A percentile compares a stretch with the other conserved stretches of the same genome.
These are phyloP conservation scores for Boletus fagicola DNA, from an alignment of 768 basidiomycete species.

Conservation along the genomic window DNA sequence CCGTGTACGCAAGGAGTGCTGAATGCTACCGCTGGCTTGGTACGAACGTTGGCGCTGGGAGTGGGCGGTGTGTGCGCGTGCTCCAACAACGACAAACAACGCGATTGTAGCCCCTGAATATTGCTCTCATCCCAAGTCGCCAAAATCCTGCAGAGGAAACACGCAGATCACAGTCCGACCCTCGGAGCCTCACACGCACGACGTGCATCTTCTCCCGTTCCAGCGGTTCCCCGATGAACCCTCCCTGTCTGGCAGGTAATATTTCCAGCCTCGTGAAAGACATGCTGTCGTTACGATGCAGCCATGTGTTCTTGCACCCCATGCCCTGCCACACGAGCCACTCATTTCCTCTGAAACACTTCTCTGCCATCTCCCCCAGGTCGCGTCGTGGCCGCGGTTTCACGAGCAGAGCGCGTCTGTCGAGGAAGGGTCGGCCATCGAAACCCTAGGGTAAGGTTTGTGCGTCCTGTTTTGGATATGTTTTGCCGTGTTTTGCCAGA, in stretches of 20 bases:
- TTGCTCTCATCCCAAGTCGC: not conserved
- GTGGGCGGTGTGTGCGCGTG: slow-evolving; percentile 34
- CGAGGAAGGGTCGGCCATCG: not conserved
- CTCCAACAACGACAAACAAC: slow-evolving; percentile 42
- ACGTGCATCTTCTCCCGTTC: not conserved
- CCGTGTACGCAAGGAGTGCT: slow-evolving; percentile 11
- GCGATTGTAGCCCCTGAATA: slow-evolving; percentile 26
- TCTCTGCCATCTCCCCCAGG: not conserved
- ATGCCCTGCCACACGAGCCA: slow-evolving; percentile 9
- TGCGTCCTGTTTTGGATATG: slow-evolving; percentile 7
- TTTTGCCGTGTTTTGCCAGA: slow-evolving; percentile 26
- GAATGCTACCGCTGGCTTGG: not conserved
- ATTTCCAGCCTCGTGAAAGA: slow-evolving; percentile 18
- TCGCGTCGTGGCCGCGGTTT: slow-evolving; percentile 1
- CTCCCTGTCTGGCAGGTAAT: not conserved
- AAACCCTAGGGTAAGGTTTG: slow-evolving; percentile 26
- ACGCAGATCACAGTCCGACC: not conserved
- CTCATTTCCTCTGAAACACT: not conserved
- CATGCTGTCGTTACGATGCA: slow-evolving; percentile 12
- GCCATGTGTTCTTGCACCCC: slow-evolving; percentile 17
- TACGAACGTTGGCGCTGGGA: slow-evolving; percentile 19
- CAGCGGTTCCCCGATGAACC: not conserved
- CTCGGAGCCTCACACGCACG: slow-evolving; percentile 4
- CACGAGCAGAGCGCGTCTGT: not conserved
- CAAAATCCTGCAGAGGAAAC: not conserved